These are phyloP conservation scores for Aethionema arabicum DNA, from an alignment of 345 rosid species.

Conservation along the genomic window DNA sequence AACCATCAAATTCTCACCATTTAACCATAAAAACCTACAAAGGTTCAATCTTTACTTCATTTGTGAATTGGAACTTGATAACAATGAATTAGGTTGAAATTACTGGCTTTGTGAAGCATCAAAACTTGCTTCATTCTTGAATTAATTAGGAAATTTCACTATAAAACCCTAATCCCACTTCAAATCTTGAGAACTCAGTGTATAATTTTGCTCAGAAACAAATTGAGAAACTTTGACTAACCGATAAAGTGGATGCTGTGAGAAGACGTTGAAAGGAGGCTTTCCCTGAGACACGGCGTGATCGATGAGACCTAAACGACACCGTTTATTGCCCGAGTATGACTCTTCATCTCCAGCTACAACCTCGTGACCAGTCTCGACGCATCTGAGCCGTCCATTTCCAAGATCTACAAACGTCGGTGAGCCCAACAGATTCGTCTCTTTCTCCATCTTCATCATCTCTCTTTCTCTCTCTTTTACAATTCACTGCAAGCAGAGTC, in stretches of 20 bases:
- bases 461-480: not conserved
- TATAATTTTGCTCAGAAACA: not conserved
- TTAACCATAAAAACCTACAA: not conserved
- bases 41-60: not conserved
- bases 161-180: constrained; percentile 2
- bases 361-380: constrained; percentile 85
- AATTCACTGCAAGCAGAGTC: not conserved
- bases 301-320: constrained; percentile 87
- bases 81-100: not conserved
- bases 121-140: not conserved
- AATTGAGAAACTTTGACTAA: constrained; percentile 30
- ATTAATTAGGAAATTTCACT: not conserved
- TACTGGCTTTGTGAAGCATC: not conserved
- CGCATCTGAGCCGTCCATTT: constrained; percentile 77
- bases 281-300: constrained; percentile 58
- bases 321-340: constrained; percentile 68
- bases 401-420: constrained; percentile 59
- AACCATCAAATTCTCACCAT: not conserved
- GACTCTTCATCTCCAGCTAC: constrained; percentile 60
- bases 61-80: too few relatives aligned
- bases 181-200: not conserved
- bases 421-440: constrained; percentile 53
- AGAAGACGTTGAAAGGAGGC: constrained; percentile 84
- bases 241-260: constrained; percentile 69
- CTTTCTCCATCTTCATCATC: constrained; percentile 43